Base-by-base conservation (phyloP, 1,284 basidiomycete species). In the Leccinum fallax region DNA sequence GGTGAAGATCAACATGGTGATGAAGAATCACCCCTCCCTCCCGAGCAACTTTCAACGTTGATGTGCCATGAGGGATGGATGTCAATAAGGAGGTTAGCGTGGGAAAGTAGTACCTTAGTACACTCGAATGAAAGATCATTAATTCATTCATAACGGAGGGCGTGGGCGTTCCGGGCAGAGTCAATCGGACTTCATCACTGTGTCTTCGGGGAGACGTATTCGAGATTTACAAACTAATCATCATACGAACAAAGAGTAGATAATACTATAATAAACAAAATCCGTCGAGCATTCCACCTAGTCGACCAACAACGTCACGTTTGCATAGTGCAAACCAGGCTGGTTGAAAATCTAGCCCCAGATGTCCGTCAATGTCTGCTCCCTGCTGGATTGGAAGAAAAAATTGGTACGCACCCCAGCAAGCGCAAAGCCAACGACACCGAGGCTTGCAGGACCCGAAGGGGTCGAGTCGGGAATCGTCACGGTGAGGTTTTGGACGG, bases 271-370 rank as follows among this genome's bases (percentile, higher is more conserved):
- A 48, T 2, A 48, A 21, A 48, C 21, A 46, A 19, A 46, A 15
- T 24, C 10, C 13, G 13, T 24, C 21, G 46, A 24, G 21, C 46
- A 2, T 21, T 48, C 46, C 46, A 48, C 46, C 46, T 48, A 48
- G 28, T 46, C 21, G 38, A 58, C 56, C 15, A n/a, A 26, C 16
- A 59, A 24, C 5, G 57, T 60, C n/a, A 49, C 43, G 26, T 59
- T 59, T 4, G 32, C 32, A 48, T 36, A 49, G 43, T 48, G 40
- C 57, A 59, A 59, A 19, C 6, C 38, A 49, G 46, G 58, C 11
- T 38, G 32, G 26, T 48, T 21, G 28, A 28, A 30, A 13, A 19
- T 5, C 56, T 58, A 43, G 15, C 32, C 7, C 24, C 13, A 26
- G 13, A 19, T 7, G 7, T 16, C 16, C 15, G 9, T 30, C 28